Conservation (phyloP, 805 yeast species). For the Komagataella pseudopastoris region DNA sequence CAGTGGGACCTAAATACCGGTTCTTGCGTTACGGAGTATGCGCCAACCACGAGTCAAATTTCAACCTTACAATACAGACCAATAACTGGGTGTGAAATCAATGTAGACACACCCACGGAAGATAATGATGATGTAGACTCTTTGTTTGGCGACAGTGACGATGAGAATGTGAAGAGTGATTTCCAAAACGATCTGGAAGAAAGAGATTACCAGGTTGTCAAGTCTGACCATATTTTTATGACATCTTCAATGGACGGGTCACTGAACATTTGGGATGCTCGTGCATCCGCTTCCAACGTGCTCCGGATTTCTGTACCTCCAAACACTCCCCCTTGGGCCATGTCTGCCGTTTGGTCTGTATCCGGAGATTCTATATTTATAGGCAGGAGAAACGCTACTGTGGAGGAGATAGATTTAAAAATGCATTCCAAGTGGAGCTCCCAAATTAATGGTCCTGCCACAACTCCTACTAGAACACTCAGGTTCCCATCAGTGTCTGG, state of each 20-base stretch:
- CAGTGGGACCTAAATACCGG: conserved; percentile 87
- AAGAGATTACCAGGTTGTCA: conserved; percentile 2
- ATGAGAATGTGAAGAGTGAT: conserved; percentile 10
- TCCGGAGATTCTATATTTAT: conserved; percentile 70
- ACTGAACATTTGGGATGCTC: conserved; percentile 69
- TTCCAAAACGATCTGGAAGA: conserved; percentile 11
- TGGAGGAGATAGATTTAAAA: conserved; percentile 60
- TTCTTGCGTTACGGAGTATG: conserved; percentile 28
- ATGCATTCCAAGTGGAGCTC: conserved; percentile 30
- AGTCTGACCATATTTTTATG: conserved; percentile 40
- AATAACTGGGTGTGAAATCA: conserved; percentile 20
- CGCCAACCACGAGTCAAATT: conserved; percentile 63
- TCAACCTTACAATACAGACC: conserved; percentile 68
- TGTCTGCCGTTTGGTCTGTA: conserved; percentile 76
- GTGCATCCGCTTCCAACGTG: conserved; percentile 19
- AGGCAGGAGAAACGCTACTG: conserved; percentile 82
- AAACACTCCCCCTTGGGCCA: conserved; percentile 88
- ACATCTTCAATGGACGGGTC: conserved; percentile 79
- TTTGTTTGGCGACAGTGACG: conserved; percentile 32
- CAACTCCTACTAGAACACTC: conserved; percentile 34
- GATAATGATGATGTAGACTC: conserved; percentile 27
- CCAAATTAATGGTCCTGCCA: conserved; percentile 3
- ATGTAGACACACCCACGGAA: conserved; percentile 21
- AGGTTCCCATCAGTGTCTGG: conserved; percentile 83
- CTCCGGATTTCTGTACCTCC: conserved; percentile 30